These are phyloP conservation scores for Aurantiochytrium sp. DNA, from an alignment of 108 stramenopile genomes.

Conservation along the genomic window DNA sequence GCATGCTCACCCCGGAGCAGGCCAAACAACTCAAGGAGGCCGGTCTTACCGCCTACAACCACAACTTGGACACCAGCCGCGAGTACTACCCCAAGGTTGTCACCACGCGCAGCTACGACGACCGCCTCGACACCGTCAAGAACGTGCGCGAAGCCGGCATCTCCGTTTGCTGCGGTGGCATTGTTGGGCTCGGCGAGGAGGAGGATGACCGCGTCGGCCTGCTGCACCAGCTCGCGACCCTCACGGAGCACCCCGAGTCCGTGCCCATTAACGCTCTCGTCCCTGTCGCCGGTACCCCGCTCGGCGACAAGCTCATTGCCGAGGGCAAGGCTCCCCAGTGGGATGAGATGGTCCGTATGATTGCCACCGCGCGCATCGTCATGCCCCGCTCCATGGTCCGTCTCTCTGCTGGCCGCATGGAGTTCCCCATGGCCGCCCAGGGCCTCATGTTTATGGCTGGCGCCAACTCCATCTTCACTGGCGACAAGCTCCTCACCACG, in stretches of 20 bases:
- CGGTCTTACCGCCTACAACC: conserved; percentile 92
- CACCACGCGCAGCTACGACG: conserved; percentile 83
- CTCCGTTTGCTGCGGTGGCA: conserved; percentile 94
- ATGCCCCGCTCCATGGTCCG: conserved; percentile 97
- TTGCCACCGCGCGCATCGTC: conserved; percentile 89
- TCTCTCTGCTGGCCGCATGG: conserved; percentile 82
- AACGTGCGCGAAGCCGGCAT: conserved; percentile 93
- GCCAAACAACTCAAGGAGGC: conserved; percentile 89
- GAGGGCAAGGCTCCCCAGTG: conserved; percentile 69
- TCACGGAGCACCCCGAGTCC: conserved; percentile 88
- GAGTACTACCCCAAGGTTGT: conserved; percentile 93
- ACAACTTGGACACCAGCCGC: conserved; percentile 91
- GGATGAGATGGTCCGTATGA: conserved; percentile 93
- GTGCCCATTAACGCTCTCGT: conserved; percentile 95
- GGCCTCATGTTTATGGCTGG: conserved; percentile 93
- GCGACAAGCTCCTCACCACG: conserved; percentile 88
- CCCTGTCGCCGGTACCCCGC: conserved; percentile 75
- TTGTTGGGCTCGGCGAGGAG: conserved; percentile 85
- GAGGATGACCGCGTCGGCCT: conserved; percentile 84
- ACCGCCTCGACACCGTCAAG: conserved; percentile 84
- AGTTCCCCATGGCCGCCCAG: conserved; percentile 86
- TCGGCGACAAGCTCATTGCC: conserved; percentile 59
- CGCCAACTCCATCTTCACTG: conserved; percentile 95
- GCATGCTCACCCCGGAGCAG: conserved; percentile 90
- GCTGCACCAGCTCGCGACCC: conserved; percentile 82